Evolutionary conservation across 2,329 filamentous ascomycete genomes (phyloP).

Genomic region (Alternaria ventricosa): DNA sequence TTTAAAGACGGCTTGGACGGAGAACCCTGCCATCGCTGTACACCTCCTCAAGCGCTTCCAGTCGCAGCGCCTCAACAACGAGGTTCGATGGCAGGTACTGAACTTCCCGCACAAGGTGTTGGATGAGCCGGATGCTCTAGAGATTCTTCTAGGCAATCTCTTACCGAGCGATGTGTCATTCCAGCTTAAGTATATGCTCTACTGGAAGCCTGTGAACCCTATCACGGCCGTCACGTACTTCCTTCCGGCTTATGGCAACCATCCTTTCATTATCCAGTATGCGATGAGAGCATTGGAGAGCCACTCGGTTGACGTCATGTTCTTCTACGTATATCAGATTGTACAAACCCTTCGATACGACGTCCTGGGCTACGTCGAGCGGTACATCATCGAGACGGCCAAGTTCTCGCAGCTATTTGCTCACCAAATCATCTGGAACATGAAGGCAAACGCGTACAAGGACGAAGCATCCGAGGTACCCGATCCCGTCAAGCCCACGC

Average conservation of each 20-base stretch:
- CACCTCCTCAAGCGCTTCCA: slow-evolving; percentile 82
- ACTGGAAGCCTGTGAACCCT: slow-evolving; percentile 91
- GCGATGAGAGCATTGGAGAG: slow-evolving; percentile 94
- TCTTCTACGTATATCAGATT: slow-evolving; percentile 99
- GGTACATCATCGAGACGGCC: slow-evolving; percentile 95
- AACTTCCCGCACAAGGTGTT: slow-evolving; percentile 85
- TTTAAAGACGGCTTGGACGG: slow-evolving; percentile 83
- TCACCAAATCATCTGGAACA: slow-evolving; percentile 99
- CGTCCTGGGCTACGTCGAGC: slow-evolving; percentile 88
- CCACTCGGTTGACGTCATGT: slow-evolving; percentile 94
- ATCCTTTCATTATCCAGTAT: slow-evolving; percentile 94
- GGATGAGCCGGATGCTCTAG: slow-evolving; percentile 79
- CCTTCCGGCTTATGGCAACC: slow-evolving; percentile 85
- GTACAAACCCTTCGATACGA: slow-evolving; percentile 96
- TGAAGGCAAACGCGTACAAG: slow-evolving; percentile 99
- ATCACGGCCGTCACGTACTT: slow-evolving; percentile 94
- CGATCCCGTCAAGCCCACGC: slow-evolving; percentile 88
- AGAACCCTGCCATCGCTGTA: slow-evolving; percentile 85
- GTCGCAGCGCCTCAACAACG: slow-evolving; percentile 72
- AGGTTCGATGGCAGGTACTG: slow-evolving; percentile 80
- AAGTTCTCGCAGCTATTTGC: slow-evolving; percentile 98
- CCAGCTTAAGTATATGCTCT: slow-evolving; percentile 91
- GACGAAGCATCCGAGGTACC: slow-evolving; percentile 92
- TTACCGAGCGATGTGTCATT: slow-evolving; percentile 80
- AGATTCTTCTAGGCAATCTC: slow-evolving; percentile 77